Percentiles rank a stretch among this genome's conserved stretches.
Evolutionary conservation across 2,329 filamentous ascomycete genomes (phyloP).

Genomic region (Diaporthe sp.): DNA sequence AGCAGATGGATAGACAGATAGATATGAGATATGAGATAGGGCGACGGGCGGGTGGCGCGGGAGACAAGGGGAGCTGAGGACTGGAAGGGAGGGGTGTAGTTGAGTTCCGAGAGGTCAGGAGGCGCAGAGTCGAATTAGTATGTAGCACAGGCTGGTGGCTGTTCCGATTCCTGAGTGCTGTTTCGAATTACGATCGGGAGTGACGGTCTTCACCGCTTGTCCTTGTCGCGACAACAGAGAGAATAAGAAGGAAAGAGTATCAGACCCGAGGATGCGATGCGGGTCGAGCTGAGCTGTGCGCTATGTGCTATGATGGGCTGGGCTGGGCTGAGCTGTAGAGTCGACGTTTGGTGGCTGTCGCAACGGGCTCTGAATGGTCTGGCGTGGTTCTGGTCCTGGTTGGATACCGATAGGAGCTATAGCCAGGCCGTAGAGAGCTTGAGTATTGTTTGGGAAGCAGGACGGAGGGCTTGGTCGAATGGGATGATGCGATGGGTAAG

Average conservation of each 20-base stretch:
- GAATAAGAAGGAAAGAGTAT: background rate
- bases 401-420: background rate
- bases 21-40: conserved; percentile 6
- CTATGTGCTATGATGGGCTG: no score
- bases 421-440: conserved; percentile 11
- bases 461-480: background rate
- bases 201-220: conserved; percentile 1
- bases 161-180: background rate
- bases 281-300: conserved; percentile 12
- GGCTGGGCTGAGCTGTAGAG: background rate
- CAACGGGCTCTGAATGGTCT: conserved; percentile 7
- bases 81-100: background rate
- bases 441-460: background rate
- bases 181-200: background rate
- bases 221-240: background rate
- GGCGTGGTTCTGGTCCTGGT: background rate
- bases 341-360: conserved; percentile 3
- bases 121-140: background rate
- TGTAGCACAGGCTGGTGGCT: background rate
- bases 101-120: background rate
- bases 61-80: background rate
- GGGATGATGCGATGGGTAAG: background rate
- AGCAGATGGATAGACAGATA: background rate
- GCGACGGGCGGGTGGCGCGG: conserved; percentile 29
- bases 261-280: background rate